Conservation (phyloP, 2,329 filamentous ascomycete genomes). For the Malbranchea zuffiana region DNA sequence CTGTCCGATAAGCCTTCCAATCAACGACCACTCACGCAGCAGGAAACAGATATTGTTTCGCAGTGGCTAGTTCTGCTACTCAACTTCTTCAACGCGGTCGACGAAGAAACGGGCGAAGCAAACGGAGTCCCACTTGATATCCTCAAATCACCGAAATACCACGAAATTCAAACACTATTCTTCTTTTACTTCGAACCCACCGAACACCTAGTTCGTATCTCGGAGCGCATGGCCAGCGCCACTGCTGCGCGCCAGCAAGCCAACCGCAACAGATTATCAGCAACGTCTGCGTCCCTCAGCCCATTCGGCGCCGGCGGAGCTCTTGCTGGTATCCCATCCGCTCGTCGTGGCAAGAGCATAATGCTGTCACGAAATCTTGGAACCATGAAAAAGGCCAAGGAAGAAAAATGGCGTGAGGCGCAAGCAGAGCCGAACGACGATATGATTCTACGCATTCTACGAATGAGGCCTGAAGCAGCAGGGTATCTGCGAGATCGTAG, state of each 20-base stretch:
- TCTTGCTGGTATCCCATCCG: slow-evolving; percentile 34
- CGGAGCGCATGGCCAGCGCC: slow-evolving; percentile 85
- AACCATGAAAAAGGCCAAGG: slow-evolving; percentile 91
- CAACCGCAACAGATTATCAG: slow-evolving; percentile 56
- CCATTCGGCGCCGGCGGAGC: slow-evolving; percentile 32
- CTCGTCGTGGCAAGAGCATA: slow-evolving; percentile 56
- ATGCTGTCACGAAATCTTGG: slow-evolving; percentile 91
- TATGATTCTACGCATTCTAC: slow-evolving; percentile 88
- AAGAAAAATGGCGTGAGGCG: slow-evolving; percentile 88
- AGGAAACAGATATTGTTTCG: slow-evolving; percentile 90
- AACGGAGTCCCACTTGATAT: slow-evolving; percentile 83
- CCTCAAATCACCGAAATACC: slow-evolving; percentile 94
- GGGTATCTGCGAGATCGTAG: slow-evolving; percentile 81
- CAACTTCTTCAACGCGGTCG: slow-evolving; percentile 87
- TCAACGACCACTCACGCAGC: slow-evolving; percentile 70
- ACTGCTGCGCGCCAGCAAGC: slow-evolving; percentile 67
- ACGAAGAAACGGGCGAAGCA: slow-evolving; percentile 71
- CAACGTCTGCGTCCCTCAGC: slow-evolving; percentile 41
- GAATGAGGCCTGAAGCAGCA: slow-evolving; percentile 86
- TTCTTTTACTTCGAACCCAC: slow-evolving; percentile 98
- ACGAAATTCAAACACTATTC: slow-evolving; percentile 89
- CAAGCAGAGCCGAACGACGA: slow-evolving; percentile 96
- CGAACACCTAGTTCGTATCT: slow-evolving; percentile 84
- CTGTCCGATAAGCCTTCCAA: slow-evolving; percentile 86
- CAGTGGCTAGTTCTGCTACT: slow-evolving; percentile 86